A percentile compares a stretch with the other conserved stretches of the same genome.
Evolutionary conservation across 345 rosid genomes (phyloP).

Genomic region (Hypericum androsaemum): DNA sequence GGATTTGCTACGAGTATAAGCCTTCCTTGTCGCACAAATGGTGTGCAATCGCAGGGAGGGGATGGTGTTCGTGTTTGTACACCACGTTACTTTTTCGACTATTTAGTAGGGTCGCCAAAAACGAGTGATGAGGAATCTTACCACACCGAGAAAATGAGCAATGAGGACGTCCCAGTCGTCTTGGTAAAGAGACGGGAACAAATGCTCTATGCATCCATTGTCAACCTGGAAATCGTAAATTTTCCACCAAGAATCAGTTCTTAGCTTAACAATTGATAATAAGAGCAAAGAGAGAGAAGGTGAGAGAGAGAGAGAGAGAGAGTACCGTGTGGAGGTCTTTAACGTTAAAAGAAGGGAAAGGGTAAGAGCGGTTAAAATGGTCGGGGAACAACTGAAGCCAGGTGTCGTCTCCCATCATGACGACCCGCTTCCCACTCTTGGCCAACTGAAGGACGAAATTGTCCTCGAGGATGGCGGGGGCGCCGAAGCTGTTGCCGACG

Average conservation of each 20-base stretch:
- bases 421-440: constrained; percentile 66
- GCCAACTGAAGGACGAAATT: constrained; percentile 62
- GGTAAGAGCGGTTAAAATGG: constrained; percentile 76
- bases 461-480: constrained; percentile 89
- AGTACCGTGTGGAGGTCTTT: constrained; percentile 85
- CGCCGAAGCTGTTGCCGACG: constrained; percentile 89
- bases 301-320: constrained; percentile 5
- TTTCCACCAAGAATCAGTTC: background rate
- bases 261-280: background rate
- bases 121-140: constrained; percentile 22
- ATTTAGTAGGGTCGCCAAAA: constrained; percentile 2
- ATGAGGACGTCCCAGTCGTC: constrained; percentile 95
- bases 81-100: too few relatives aligned
- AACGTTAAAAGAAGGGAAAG: constrained; percentile 88
- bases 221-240: constrained; percentile 47
- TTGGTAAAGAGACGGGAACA: constrained; percentile 56
- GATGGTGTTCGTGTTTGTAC: too few relatives aligned
- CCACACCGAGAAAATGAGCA: constrained; percentile 97
- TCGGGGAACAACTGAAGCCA: constrained; percentile 86
- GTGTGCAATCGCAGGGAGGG: too few relatives aligned
- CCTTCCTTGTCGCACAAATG: too few relatives aligned
- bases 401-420: constrained; percentile 97
- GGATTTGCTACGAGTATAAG: too few relatives aligned
- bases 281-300: too few relatives aligned
- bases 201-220: constrained; percentile 78